Percentiles rank a stretch among this genome's conserved stretches.
Evolutionary conservation across 1,284 basidiomycete genomes (phyloP).

Genomic region (Ustilago crameri): DNA sequence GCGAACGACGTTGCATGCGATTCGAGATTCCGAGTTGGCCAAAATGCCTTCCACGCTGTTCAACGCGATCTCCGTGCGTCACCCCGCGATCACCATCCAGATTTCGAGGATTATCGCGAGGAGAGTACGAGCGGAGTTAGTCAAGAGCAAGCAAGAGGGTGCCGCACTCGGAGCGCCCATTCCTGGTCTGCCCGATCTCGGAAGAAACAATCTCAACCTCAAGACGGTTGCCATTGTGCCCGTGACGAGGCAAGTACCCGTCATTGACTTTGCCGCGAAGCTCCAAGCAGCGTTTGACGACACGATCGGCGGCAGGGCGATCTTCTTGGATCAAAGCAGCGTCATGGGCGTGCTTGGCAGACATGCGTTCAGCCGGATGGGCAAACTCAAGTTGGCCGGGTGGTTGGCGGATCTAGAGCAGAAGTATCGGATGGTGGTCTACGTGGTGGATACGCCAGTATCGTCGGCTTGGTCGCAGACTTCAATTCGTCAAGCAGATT

Average conservation of each 20-base stretch:
- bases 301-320: conserved; percentile 59
- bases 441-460: conserved; percentile 66
- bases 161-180: conserved; percentile 51
- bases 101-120: conserved; percentile 93
- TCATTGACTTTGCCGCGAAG: conserved; percentile 63
- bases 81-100: conserved; percentile 94
- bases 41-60: conserved; percentile 97
- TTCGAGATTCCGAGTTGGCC: conserved; percentile 97
- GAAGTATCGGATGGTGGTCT: conserved; percentile 64
- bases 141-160: conserved; percentile 43
- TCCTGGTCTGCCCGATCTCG: conserved; percentile 66
- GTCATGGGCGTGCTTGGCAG: conserved; percentile 66
- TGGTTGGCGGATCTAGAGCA: conserved; percentile 67
- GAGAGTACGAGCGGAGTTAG: conserved; percentile 83
- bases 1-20: conserved; percentile 92
- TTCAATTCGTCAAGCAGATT: conserved; percentile 79
- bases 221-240: conserved; percentile 88
- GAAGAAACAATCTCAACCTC: conserved; percentile 86
- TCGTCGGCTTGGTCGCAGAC: conserved; percentile 67
- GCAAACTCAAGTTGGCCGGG: conserved; percentile 66
- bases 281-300: conserved; percentile 63
- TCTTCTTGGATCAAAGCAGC: conserved; percentile 64
- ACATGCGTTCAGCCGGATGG: conserved; percentile 67
- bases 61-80: conserved; percentile 83
- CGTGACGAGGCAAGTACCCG: conserved; percentile 70